Evolutionary conservation across 805 yeast genomes (phyloP), one percentile per base, ranked within the genome.

Genomic region (Spathaspora arborariae): DNA sequence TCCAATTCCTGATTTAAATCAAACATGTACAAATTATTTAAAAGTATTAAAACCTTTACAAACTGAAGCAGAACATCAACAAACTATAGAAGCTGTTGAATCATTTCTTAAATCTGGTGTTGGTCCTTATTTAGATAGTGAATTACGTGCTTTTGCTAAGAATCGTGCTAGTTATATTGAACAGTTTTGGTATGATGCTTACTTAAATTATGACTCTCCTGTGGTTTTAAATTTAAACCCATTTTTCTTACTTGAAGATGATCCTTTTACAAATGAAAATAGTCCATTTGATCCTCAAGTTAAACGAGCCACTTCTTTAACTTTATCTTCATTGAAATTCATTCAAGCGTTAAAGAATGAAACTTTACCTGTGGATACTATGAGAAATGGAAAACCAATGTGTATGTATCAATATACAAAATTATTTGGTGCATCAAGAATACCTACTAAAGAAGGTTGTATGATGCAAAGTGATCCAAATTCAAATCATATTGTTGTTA

Each of bases 121-220:
- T 1, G 62, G 89, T 75, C 18, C 80, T 80, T 45, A 71, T 70
- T 46, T 76, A 80, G 95, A 90, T 59, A 67, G 75, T 21, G 82
- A 80, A 54, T 73, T 90, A 44, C 70, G 82, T 15, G 76, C 75
- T 42, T 88, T 85, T 58, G 67, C 85, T 5, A 74, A 78, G 43
- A 68, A 82, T 13, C 70, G 88, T 51, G 81, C 86, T 42, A 84
- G 95, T 2, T 90, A 86, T 63, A 90, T 90, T 52, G 97, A 90
- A 65, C 96, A 90, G 64, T 90, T 90, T 63, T 90, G 97, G 97
- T 90, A 80, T 64, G 97, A 90, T 61, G 81, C 96, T 1, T 90
- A 90, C 63, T 73, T 90, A 54, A 84, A 84, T 63, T 88, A 86
- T 63, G 97, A 90, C 63, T 83, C 88, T 9, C 90, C 94, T 0